Conservation (phyloP, 176 grass and related monocot species). For the Thinopyrum elongatum region DNA sequence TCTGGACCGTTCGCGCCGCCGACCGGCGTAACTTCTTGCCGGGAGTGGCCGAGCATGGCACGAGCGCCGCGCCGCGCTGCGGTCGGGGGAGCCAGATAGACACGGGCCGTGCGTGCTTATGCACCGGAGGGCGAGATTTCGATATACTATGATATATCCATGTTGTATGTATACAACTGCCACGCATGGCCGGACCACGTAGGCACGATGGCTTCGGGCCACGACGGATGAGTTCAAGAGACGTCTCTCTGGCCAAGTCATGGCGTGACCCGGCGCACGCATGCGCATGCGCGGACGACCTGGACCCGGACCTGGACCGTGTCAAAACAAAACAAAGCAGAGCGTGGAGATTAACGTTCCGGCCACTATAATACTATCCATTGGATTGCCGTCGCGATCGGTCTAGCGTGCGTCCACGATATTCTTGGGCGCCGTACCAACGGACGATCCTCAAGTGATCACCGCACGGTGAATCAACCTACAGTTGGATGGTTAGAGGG, state of each 20-base stretch:
- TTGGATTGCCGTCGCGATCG: background rate
- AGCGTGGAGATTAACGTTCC: background rate
- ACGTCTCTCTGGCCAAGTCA: background rate
- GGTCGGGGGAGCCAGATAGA: background rate
- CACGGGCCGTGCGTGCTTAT: slow-evolving; percentile 4
- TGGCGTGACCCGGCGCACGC: background rate
- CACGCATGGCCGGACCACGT: background rate
- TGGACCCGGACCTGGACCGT: background rate
- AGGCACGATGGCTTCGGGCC: background rate
- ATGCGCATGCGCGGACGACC: background rate
- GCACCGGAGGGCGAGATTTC: background rate
- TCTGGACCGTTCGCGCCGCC: background rate
- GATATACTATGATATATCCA: too few relatives aligned
- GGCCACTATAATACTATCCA: background rate
- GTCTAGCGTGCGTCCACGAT: background rate
- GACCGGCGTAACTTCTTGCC: background rate
- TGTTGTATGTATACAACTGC: background rate
- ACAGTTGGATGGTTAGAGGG: too few relatives aligned
- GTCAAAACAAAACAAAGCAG: background rate
- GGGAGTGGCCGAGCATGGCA: slow-evolving; percentile 16
- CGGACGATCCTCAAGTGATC: background rate
- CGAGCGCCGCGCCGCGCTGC: background rate
- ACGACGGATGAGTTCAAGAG: background rate
- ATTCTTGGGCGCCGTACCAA: background rate
- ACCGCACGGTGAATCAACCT: too few relatives aligned